Conservation (phyloP, 2,329 filamentous ascomycete species). For the Drechslerella stenobrocha region DNA sequence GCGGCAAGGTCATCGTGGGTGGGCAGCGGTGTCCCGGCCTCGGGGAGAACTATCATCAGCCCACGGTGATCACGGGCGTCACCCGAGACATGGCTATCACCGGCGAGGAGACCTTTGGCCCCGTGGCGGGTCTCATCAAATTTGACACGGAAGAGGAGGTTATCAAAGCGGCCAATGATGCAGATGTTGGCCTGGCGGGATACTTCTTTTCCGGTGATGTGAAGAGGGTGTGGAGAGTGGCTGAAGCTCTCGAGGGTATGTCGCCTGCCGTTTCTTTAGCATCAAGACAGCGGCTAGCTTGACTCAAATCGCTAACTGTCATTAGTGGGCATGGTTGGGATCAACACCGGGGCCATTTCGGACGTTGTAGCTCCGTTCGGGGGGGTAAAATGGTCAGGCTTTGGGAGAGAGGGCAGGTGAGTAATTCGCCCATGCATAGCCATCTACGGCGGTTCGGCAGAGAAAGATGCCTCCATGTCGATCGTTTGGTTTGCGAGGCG, state of each 20-base stretch:
- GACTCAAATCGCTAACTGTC: slow-evolving; percentile 16
- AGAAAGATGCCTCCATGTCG: neutral
- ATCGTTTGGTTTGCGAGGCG: neutral
- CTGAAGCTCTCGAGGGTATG: slow-evolving; percentile 66
- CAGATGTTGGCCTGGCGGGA: slow-evolving; percentile 85
- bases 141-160: slow-evolving; percentile 91
- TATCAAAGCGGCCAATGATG: slow-evolving; percentile 74
- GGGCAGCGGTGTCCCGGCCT: slow-evolving; percentile 71
- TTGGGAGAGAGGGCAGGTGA: slow-evolving; percentile 71
- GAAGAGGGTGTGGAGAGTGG: slow-evolving; percentile 65
- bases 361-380: slow-evolving; percentile 62
- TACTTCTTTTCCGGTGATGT: slow-evolving; percentile 82
- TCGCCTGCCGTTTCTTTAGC: slow-evolving; percentile 8
- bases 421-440: slow-evolving; percentile 8
- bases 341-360: slow-evolving; percentile 68
- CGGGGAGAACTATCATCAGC: slow-evolving; percentile 83
- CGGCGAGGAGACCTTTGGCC: slow-evolving; percentile 91
- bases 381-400: slow-evolving; percentile 79
- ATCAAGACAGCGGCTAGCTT: neutral
- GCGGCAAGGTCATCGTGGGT: slow-evolving; percentile 73
- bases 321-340: slow-evolving; percentile 78
- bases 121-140: slow-evolving; percentile 83
- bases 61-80: slow-evolving; percentile 86
- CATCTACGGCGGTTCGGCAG: slow-evolving; percentile 1
- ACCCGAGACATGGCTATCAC: slow-evolving; percentile 81